phyloP scores from a whole-genome alignment of 495 filamentous ascomycete species.

The Evernia prunastri region DNA sequence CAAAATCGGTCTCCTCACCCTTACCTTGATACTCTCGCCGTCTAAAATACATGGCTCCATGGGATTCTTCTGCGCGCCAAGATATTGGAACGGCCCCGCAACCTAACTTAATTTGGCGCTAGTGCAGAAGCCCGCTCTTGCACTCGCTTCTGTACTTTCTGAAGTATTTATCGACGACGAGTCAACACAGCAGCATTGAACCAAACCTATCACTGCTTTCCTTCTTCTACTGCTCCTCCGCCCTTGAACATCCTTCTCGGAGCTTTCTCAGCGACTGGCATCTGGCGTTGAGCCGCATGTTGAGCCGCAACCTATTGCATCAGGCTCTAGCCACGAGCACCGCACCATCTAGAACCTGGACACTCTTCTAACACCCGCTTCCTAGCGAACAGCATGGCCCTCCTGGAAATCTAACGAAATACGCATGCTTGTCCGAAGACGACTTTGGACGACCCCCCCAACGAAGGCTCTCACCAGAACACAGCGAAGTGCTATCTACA shows the following conservation, averaged over 20 bases:
- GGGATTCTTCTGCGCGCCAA: background rate
- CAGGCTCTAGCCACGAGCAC: constrained; percentile 16
- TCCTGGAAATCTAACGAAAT: background rate
- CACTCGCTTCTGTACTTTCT: constrained; percentile 4
- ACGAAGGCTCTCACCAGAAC: background rate
- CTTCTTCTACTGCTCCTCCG: background rate
- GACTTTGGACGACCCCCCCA: background rate
- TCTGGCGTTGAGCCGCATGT: constrained; percentile 11
- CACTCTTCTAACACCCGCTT: background rate
- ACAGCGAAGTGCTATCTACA: background rate
- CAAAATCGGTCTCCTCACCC: background rate
- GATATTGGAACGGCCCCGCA: constrained; percentile 3
- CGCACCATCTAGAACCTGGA: constrained; percentile 3
- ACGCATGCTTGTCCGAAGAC: background rate
- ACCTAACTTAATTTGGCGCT: constrained; percentile 1
- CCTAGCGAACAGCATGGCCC: background rate
- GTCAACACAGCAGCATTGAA: constrained; percentile 1
- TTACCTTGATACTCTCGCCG: background rate
- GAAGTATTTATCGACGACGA: constrained; percentile 12
- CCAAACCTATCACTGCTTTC: background rate
- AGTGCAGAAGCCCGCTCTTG: constrained; percentile 17
- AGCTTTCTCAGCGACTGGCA: background rate
- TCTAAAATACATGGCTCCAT: background rate
- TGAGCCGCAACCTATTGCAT: constrained; percentile 12
- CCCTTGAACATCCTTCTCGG: background rate